Conservation (phyloP, 2,329 filamentous ascomycete species). For the Arachnopeziza araneosa region DNA sequence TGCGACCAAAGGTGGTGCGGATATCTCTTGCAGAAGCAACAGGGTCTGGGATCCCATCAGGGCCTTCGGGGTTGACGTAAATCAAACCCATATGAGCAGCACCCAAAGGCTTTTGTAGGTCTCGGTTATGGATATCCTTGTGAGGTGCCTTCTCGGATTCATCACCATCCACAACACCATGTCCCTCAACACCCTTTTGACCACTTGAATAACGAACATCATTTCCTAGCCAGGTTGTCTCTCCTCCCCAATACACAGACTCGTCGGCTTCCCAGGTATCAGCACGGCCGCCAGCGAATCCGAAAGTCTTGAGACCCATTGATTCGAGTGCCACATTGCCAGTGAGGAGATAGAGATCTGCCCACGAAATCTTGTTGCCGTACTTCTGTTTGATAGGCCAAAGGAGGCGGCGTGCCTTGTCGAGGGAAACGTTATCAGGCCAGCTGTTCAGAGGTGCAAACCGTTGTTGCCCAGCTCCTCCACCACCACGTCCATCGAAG, state of each 20-base stretch:
- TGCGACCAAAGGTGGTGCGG: constrained; percentile 67
- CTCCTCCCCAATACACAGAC: constrained; percentile 71
- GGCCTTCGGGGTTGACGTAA: constrained; percentile 77
- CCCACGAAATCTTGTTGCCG: constrained; percentile 77
- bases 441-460: constrained; percentile 78
- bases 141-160: constrained; percentile 35
- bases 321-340: constrained; percentile 74
- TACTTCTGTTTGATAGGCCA: constrained; percentile 86
- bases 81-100: constrained; percentile 72
- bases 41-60: constrained; percentile 66
- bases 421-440: constrained; percentile 73
- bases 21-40: constrained; percentile 66
- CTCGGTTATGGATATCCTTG: constrained; percentile 50
- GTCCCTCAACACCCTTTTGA: constrained; percentile 22
- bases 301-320: constrained; percentile 69
- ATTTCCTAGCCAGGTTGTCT: constrained; percentile 70
- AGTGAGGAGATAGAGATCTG: constrained; percentile 64
- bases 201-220: constrained; percentile 55
- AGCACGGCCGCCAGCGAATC: constrained; percentile 65
- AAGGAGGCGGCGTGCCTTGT: constrained; percentile 74
- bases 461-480: constrained; percentile 68
- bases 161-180: constrained; percentile 39
- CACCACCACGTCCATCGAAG: constrained; percentile 68
- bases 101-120: constrained; percentile 63
- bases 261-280: constrained; percentile 74